Evolutionary conservation across 495 filamentous ascomycete species (phyloP).

Genomic region (Hypoxylon rickii): DNA sequence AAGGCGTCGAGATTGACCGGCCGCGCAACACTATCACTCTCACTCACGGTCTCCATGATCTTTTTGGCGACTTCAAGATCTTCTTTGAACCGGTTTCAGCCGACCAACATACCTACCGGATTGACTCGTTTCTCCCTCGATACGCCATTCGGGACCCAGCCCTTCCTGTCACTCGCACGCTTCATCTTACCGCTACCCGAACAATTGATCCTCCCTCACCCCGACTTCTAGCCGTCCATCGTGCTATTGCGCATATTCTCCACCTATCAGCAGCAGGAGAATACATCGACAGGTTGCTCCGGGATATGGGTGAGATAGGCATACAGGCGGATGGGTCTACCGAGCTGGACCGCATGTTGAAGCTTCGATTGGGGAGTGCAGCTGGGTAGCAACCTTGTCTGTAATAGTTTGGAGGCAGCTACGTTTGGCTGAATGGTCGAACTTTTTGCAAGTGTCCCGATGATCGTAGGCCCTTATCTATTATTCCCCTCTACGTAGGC

Average conservation of each 20-base stretch:
- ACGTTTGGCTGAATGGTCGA: too few species aligned
- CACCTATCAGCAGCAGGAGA: constrained; percentile 39
- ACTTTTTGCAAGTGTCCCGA: too few species aligned
- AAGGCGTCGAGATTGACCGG: constrained; percentile 30
- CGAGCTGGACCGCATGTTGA: constrained; percentile 16
- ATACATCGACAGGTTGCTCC: constrained; percentile 40
- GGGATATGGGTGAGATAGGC: constrained; percentile 36
- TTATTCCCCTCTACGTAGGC: too few species aligned
- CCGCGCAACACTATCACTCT: constrained; percentile 35
- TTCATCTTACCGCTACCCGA: constrained; percentile 32
- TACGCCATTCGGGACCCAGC: not conserved
- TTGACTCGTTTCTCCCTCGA: constrained; percentile 15
- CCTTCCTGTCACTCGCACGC: constrained; percentile 21
- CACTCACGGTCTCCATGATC: constrained; percentile 22
- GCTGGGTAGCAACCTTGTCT: constrained; percentile 1
- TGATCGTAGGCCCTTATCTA: too few species aligned
- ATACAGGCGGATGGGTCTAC: constrained; percentile 35
- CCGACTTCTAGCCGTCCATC: constrained; percentile 39
- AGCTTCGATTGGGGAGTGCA: constrained; percentile 29
- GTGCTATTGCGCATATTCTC: constrained; percentile 44
- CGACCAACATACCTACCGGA: constrained; percentile 29
- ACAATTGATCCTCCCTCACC: constrained; percentile 40
- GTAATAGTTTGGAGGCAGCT: too few species aligned
- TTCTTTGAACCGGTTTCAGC: constrained; percentile 30
- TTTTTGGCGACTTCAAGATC: constrained; percentile 33